Percentiles rank a stretch among this genome's conserved stretches.
Evolutionary conservation across 768 basidiomycete genomes (phyloP).

Genomic region (Galerina marginata): DNA sequence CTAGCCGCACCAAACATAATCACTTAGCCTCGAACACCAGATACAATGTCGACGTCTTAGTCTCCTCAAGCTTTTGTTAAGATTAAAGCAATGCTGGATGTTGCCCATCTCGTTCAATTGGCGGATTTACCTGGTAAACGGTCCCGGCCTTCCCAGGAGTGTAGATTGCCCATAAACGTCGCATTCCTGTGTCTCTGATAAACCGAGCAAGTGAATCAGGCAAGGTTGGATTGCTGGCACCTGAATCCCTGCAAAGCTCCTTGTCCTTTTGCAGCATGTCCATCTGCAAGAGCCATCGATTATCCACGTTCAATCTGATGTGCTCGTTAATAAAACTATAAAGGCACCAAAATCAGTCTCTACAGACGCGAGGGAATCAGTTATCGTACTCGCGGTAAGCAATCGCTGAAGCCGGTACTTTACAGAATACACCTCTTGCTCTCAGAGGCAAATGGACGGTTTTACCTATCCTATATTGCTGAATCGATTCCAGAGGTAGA

Average conservation of each 20-base stretch:
- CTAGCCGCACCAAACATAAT: too few species aligned
- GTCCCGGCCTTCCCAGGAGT: too few species aligned
- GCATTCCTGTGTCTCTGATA: neutral
- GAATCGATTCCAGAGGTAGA: neutral
- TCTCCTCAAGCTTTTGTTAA: too few species aligned
- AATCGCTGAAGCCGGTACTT: neutral
- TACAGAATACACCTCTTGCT: too few species aligned
- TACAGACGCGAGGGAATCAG: too few species aligned
- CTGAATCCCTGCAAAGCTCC: neutral
- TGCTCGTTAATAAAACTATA: neutral
- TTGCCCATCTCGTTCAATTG: too few species aligned
- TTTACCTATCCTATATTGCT: neutral
- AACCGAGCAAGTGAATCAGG: neutral
- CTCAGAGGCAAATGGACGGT: neutral
- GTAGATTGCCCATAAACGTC: neutral
- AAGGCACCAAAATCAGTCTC: neutral
- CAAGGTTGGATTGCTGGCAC: neutral
- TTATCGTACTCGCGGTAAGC: neutral
- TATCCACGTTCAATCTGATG: neutral
- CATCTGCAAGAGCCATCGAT: constrained; percentile 1
- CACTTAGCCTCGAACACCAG: too few species aligned
- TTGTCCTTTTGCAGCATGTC: constrained; percentile 1
- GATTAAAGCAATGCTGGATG: too few species aligned
- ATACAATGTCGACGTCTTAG: too few species aligned
- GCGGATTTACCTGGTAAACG: too few species aligned